Conservation (phyloP, 2,329 filamentous ascomycete species). For the Pseudocercospora eumusae region DNA sequence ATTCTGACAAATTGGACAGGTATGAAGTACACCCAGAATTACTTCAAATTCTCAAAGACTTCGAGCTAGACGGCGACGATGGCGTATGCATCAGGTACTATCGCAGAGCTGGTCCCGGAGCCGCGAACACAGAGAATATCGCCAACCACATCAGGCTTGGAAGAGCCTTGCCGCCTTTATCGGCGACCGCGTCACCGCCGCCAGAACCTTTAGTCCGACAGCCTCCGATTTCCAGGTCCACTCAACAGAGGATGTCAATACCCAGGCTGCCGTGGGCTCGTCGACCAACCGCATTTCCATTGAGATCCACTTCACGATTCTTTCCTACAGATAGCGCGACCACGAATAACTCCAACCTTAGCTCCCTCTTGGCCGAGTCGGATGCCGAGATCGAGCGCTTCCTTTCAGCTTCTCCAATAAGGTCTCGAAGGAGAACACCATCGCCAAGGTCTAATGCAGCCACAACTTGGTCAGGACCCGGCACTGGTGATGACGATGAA, state of each 20-base stretch:
- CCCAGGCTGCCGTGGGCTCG: background rate
- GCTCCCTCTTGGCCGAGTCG: background rate
- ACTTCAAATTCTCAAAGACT: background rate
- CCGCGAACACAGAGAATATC: background rate
- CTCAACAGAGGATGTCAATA: background rate
- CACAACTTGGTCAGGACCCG: background rate
- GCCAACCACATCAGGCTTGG: background rate
- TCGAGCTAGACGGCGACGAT: background rate
- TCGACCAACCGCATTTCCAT: background rate
- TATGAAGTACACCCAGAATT: background rate
- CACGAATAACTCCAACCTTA: background rate
- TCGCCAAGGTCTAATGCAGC: background rate
- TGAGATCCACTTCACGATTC: background rate
- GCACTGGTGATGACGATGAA: background rate
- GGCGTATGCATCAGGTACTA: slow-evolving; percentile 12
- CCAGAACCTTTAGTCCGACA: background rate
- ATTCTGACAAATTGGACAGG: background rate
- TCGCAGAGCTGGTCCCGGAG: background rate
- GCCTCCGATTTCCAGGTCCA: background rate
- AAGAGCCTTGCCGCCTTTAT: background rate
- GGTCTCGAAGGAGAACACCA: background rate
- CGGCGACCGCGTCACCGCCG: background rate
- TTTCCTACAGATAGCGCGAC: background rate
- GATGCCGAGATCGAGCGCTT: background rate
- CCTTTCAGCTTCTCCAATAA: background rate